Evolutionary conservation across 2,329 filamentous ascomycete species (phyloP), one percentile per base, ranked within the genome.

Genomic region (Triangularia setosa): DNA sequence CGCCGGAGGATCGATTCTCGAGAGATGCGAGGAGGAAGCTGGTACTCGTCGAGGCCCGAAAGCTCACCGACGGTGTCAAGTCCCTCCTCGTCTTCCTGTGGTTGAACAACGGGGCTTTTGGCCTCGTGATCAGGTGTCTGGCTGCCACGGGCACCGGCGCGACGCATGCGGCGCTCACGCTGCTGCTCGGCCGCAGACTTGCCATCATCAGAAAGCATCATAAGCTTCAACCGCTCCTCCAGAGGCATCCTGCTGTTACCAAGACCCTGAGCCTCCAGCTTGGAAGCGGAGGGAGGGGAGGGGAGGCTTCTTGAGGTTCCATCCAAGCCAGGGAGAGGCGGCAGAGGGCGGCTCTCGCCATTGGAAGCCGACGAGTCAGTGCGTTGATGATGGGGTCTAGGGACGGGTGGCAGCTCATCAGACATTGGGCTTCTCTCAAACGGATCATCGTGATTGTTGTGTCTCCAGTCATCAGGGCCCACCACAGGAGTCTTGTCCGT

Each of bases 401-500:
- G 77, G 5, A 78, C 69, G 3, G 79, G 75, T 60, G 82, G 76
- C 28, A 77, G 72, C 25, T 75, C 77, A 54, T 87, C 86, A 6
- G 88, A 87, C 79, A 85, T 86, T 1, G 90, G 89, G 72, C 88
- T 92, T 65, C 83, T 85, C 52, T 90, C 87, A 71, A 91, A 95
- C 1, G 87, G 86, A 70, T 92, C 87, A 28, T 69, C 68, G 40
- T 73, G 72, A 56, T 87, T 75, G 79, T 91, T 79, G 79, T 93
- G 91, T 68, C 91, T 88, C 95, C 95, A 99, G 75, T 97, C 93
- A 72, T 98, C 95, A 0, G 95, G 95, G 23, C 96, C 86, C n/a
- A 99, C 94, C 11, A 99, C 95, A 0, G 95, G 95, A 0, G 95
- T 98, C 81, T 98, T 98, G 73, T 96, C 92, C 4, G 92, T 94